These are phyloP conservation scores for Ilex aquifolium DNA, from an alignment of 257 asterid genomes.

Conservation along the genomic window DNA sequence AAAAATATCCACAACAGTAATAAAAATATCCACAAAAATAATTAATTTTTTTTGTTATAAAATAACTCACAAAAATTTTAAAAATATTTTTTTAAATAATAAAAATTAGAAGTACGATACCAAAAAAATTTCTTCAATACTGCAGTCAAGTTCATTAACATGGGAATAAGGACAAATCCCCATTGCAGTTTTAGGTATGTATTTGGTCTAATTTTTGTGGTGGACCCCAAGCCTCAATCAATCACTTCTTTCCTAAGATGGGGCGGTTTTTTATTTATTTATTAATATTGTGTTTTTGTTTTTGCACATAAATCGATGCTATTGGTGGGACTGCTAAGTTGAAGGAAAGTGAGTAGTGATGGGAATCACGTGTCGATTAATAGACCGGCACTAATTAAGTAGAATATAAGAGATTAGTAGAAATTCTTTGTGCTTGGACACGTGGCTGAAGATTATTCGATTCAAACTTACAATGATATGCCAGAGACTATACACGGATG, in stretches of 20 bases:
- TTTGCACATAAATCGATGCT: slow-evolving; percentile 14
- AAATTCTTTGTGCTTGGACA: slow-evolving; percentile 11
- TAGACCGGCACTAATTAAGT: slow-evolving; percentile 20
- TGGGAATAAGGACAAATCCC: slow-evolving; percentile 31
- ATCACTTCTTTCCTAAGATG: slow-evolving; percentile 43
- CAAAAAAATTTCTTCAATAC: too few species aligned
- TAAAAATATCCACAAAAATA: too few species aligned
- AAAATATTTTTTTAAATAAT: too few species aligned
- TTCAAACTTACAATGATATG: slow-evolving; percentile 19
- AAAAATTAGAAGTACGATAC: too few species aligned
- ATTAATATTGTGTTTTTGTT: slow-evolving; percentile 2
- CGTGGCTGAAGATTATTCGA: slow-evolving; percentile 30
- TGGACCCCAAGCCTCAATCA: too few species aligned
- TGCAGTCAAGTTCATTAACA: slow-evolving; percentile 2
- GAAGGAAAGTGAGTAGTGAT: slow-evolving; percentile 6
- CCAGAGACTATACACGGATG: slow-evolving; percentile 9
- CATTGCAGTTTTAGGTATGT: slow-evolving; percentile 25
- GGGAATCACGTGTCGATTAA: slow-evolving; percentile 21
- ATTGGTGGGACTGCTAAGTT: slow-evolving; percentile 18
- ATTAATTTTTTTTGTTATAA: too few species aligned
- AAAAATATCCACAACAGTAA: too few species aligned
- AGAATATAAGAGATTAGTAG: slow-evolving; percentile 4
- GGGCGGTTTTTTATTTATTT: slow-evolving; percentile 13
- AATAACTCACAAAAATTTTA: too few species aligned
- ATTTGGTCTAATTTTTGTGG: too few species aligned